These are phyloP conservation scores for Chaetomium sp. DNA, from an alignment of 2,329 filamentous ascomycete genomes.

Conservation along the genomic window DNA sequence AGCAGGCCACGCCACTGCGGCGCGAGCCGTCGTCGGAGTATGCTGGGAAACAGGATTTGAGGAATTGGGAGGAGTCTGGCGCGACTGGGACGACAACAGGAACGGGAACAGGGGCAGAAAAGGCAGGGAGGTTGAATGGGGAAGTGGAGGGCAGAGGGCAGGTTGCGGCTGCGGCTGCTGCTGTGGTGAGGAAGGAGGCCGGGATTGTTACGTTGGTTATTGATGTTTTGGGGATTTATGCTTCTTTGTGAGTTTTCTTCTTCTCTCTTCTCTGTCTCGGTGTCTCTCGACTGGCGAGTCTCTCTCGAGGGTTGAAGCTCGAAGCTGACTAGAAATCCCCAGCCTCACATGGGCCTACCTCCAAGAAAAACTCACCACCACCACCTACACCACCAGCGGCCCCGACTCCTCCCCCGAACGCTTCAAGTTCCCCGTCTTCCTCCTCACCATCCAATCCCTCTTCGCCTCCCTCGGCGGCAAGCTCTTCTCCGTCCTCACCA, in stretches of 20 bases:
- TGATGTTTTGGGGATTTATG: conserved; percentile 93
- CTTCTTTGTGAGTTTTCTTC: conserved; percentile 67
- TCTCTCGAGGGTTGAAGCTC: background rate
- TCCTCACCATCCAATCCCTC: conserved; percentile 90
- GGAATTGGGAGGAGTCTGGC: conserved; percentile 15
- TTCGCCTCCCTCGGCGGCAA: conserved; percentile 80
- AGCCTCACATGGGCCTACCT: conserved; percentile 94
- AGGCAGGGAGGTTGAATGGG: too few relatives aligned
- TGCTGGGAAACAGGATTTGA: conserved; percentile 42
- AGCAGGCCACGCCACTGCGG: conserved; percentile 59
- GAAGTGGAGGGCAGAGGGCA: background rate
- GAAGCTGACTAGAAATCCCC: background rate
- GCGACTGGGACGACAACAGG: conserved; percentile 25
- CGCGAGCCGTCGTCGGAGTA: conserved; percentile 62
- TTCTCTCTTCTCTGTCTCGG: background rate
- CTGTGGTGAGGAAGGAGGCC: conserved; percentile 40
- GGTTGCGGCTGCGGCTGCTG: background rate
- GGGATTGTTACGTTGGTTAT: conserved; percentile 71
- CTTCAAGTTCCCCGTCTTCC: conserved; percentile 89
- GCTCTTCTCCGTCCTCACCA: conserved; percentile 67
- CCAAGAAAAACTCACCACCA: conserved; percentile 96
- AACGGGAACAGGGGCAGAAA: conserved; percentile 20
- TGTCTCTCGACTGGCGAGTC: background rate
- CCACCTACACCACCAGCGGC: conserved; percentile 78
- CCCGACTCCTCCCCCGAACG: conserved; percentile 45